Conservation (phyloP, 208 protist species). For the Zelonia costaricensis region DNA sequence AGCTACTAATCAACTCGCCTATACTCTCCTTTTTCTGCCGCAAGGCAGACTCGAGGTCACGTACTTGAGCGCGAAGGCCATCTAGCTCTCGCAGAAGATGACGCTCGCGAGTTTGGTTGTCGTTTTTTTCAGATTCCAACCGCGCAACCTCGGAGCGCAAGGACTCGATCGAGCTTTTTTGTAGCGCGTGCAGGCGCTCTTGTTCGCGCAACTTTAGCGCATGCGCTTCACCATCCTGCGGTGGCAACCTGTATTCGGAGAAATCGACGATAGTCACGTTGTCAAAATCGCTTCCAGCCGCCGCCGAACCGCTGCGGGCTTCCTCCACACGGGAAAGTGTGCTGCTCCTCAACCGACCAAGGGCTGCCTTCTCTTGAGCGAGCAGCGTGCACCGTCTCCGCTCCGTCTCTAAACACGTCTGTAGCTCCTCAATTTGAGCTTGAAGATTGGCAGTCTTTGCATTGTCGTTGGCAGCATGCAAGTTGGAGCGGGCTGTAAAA, state of each 20-base stretch:
- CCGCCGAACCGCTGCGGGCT: background rate
- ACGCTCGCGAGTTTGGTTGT: background rate
- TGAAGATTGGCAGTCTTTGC: slow-evolving; percentile 52
- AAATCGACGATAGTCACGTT: too few relatives aligned
- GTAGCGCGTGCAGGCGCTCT: slow-evolving; percentile 14
- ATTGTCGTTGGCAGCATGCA: slow-evolving; percentile 36
- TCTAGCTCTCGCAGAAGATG: slow-evolving; percentile 7
- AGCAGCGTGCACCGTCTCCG: slow-evolving; percentile 6
- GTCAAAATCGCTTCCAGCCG: background rate
- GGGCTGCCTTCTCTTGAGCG: background rate
- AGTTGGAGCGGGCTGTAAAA: slow-evolving; percentile 15
- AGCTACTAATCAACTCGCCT: slow-evolving; percentile 61
- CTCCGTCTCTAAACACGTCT: slow-evolving; percentile 19
- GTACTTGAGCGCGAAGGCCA: slow-evolving; percentile 12
- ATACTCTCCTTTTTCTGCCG: slow-evolving; percentile 54
- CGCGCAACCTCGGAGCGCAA: slow-evolving; percentile 14
- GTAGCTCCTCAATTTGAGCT: slow-evolving; percentile 35
- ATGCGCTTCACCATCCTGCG: background rate
- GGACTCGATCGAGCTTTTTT: slow-evolving; percentile 22
- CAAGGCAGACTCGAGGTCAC: slow-evolving; percentile 22
- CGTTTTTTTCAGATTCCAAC: slow-evolving; percentile 20
- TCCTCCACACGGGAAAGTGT: background rate
- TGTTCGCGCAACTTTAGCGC: slow-evolving; percentile 12
- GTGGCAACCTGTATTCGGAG: too few relatives aligned
- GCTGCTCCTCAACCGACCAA: background rate